Base-by-base conservation (phyloP, 2,329 filamentous ascomycete species). In the Cercospora sojina region DNA sequence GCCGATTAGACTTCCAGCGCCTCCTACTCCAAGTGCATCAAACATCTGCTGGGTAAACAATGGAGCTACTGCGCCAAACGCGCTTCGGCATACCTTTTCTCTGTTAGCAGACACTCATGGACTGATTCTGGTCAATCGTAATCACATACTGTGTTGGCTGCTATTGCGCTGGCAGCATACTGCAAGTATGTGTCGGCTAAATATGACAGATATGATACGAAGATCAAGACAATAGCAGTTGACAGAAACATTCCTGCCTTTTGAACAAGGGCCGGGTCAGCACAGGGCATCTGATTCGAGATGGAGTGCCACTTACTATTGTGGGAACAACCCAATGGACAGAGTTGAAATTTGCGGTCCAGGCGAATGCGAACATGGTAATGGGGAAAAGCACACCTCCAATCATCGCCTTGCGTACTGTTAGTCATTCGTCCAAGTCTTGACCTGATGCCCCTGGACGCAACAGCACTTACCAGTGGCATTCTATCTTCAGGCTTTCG, bases 201-300 rank as follows among this genome's bases (percentile, higher is more conserved):
- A 64, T 86, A 86, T 65, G 83, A 86, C 43, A 86, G 74, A 68
- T 82, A 84, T 31, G 80, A 76, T 57, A 87, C 82, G 69, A 88
- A 86, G 27, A 82, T 78, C 43, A 83, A 74, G 10, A 82, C 64
- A 43, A 83, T 80, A 2, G 75, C 76, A 1, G 77, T 76, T 1
- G 78, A 67, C 1, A 83, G 74, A 61, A 82, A 80, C 7, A 76
- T 76, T 1, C 82, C 82, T 3, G 80, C 81, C 59, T 62, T 23
- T 35, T 18, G 29, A 12, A 32, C 8, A 25, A 83, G 67, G 1
- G 77, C 79, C 0, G 80, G 80, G 3, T 83, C 80, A 31, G 59
- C 65, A 60, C 16, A 32, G 13, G 5, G n/a, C 20, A 47, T 3
- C 18, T 16, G 16, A 18, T 58, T 41, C 43, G 27, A 25, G n/a